Evolutionary conservation across 331 rosid species (phyloP).

Genomic region (Stylosanthes scabra): DNA sequence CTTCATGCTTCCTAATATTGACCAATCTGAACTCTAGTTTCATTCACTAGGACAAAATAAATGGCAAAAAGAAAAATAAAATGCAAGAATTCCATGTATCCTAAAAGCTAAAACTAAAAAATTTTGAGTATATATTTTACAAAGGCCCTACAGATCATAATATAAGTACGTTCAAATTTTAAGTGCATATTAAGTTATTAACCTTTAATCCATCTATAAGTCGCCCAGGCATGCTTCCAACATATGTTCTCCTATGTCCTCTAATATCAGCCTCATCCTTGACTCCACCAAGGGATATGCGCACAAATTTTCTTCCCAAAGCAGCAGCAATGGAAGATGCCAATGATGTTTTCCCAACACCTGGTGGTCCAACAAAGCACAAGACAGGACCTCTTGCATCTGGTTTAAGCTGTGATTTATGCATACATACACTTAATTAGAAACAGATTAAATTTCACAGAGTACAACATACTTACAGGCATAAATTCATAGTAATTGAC

Average conservation of each 20-base stretch:
- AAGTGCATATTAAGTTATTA: conserved; percentile 35
- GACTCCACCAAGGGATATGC: conserved; percentile 98
- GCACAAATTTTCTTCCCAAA: conserved; percentile 87
- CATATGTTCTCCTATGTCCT: conserved; percentile 97
- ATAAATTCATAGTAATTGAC: conserved; percentile 31
- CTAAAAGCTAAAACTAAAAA: conserved; percentile 28
- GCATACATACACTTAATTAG: conserved; percentile 33
- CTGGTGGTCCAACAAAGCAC: conserved; percentile 98
- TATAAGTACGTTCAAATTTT: conserved; percentile 27
- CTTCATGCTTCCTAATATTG: conserved; percentile 28
- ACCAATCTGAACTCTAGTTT: conserved; percentile 1
- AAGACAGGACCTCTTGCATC: conserved; percentile 97
- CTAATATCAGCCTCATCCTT: conserved; percentile 98
- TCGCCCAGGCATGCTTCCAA: conserved; percentile 99
- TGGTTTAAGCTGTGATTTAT: conserved; percentile 82
- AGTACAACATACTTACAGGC: conserved; percentile 35
- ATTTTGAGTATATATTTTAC: conserved; percentile 9
- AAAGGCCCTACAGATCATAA: conserved; percentile 28
- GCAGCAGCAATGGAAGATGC: conserved; percentile 97
- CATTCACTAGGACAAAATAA: conserved; percentile 27
- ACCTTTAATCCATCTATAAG: conserved; percentile 97
- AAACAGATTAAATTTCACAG: conserved; percentile 42
- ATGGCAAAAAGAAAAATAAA: conserved; percentile 13
- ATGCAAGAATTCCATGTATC: conserved; percentile 16
- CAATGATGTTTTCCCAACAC: conserved; percentile 97